These are phyloP conservation scores for Fusarium dlaminii DNA, from an alignment of 2,329 filamentous ascomycete species.

Conservation along the genomic window DNA sequence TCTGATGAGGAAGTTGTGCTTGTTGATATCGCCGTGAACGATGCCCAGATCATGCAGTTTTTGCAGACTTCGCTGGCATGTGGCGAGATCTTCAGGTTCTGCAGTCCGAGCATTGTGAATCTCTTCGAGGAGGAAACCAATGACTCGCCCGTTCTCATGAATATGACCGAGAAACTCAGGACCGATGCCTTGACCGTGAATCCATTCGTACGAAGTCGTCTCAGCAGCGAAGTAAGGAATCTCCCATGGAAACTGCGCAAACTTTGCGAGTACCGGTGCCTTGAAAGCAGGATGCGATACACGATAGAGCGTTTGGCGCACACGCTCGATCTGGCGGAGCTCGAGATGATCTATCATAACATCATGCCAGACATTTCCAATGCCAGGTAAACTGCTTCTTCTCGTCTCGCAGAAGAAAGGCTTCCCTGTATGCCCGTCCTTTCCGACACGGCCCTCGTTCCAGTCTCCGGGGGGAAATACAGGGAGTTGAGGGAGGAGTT, in stretches of 20 bases:
- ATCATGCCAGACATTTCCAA: conserved; percentile 49
- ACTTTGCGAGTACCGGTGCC: conserved; percentile 39
- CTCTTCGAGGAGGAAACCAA: conserved; percentile 44
- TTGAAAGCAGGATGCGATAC: conserved; percentile 40
- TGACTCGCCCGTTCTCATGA: conserved; percentile 44
- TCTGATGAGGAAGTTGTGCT: conserved; percentile 47
- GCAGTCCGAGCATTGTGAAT: conserved; percentile 39
- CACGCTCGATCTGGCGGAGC: conserved; percentile 34
- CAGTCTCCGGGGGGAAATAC: conserved; percentile 51
- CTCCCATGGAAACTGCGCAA: conserved; percentile 45
- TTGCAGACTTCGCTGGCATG: conserved; percentile 40
- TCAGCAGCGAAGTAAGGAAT: conserved; percentile 45
- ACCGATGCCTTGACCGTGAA: conserved; percentile 42
- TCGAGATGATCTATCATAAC: conserved; percentile 48
- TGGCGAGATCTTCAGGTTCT: conserved; percentile 42
- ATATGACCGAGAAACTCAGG: conserved; percentile 45
- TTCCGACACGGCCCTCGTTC: conserved; percentile 51
- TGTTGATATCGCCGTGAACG: conserved; percentile 49
- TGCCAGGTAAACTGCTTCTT: conserved; percentile 43
- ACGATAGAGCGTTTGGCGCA: conserved; percentile 43
- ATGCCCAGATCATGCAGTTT: conserved; percentile 46
- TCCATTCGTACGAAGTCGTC: conserved; percentile 46
- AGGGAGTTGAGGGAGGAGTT: conserved; percentile 48
- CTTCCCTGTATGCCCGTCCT: conserved; percentile 34
- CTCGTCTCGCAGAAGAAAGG: conserved; percentile 42